These are phyloP conservation scores for Coniferiporia weirii DNA, from an alignment of 1,284 basidiomycete genomes.

Conservation along the genomic window DNA sequence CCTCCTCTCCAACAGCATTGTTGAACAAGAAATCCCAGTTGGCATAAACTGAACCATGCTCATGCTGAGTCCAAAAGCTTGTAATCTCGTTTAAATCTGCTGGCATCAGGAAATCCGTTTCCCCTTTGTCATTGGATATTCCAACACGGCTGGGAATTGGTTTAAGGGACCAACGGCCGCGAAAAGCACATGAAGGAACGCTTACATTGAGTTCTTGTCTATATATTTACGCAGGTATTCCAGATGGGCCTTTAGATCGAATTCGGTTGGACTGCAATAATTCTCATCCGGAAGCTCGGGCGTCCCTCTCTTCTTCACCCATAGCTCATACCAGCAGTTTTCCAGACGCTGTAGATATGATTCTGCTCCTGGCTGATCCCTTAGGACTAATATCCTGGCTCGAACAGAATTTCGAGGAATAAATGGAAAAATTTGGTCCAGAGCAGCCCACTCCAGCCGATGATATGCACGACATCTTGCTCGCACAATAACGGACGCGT, in stretches of 20 bases:
- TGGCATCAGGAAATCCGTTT: slow-evolving; percentile 37
- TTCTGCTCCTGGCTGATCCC: slow-evolving; percentile 60
- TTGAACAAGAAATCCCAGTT: slow-evolving; percentile 74
- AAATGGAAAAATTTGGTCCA: slow-evolving; percentile 75
- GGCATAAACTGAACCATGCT: not conserved
- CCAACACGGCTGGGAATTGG: slow-evolving; percentile 45
- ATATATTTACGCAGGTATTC: slow-evolving; percentile 75
- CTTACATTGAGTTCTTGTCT: slow-evolving; percentile 82
- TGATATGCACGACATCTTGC: slow-evolving; percentile 61
- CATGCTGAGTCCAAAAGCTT: not conserved
- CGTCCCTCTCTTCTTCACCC: slow-evolving; percentile 66
- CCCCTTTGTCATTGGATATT: slow-evolving; percentile 42
- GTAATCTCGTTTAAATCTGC: slow-evolving; percentile 41
- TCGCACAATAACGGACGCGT: slow-evolving; percentile 77
- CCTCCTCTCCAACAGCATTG: slow-evolving; percentile 55
- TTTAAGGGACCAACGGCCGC: not conserved
- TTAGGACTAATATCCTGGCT: slow-evolving; percentile 56
- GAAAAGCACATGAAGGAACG: slow-evolving; percentile 19
- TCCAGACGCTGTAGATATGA: slow-evolving; percentile 77
- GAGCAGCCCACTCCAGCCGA: slow-evolving; percentile 64
- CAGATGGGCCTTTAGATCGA: slow-evolving; percentile 72
- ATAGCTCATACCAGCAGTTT: slow-evolving; percentile 75
- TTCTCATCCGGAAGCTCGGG: slow-evolving; percentile 67
- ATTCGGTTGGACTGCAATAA: slow-evolving; percentile 61
- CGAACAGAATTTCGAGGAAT: slow-evolving; percentile 64